A percentile compares a stretch with the other conserved stretches of the same genome.
Conservation (phyloP, 352 stramenopile genomes). For the Plasmopara halstedii region DNA sequence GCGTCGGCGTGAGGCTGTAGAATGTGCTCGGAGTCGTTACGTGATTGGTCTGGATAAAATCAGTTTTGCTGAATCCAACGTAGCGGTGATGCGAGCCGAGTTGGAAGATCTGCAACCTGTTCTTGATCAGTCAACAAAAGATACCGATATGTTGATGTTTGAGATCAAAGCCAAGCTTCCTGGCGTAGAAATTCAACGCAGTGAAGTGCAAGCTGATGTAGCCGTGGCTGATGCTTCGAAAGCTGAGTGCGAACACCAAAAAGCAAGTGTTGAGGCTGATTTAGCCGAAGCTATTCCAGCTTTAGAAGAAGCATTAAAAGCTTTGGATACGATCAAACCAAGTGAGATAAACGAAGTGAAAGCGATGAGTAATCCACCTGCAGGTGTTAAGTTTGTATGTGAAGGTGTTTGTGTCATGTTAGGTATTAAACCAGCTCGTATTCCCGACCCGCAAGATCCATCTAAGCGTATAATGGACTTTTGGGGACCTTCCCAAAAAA, state of each 20-base stretch:
- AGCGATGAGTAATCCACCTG: constrained; percentile 87
- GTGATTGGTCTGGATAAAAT: constrained; percentile 91
- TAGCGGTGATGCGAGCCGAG: constrained; percentile 92
- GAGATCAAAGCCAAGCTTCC: constrained; percentile 92
- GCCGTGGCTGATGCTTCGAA: constrained; percentile 77
- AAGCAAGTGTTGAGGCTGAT: constrained; percentile 82
- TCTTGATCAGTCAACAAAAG: constrained; percentile 85
- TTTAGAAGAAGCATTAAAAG: constrained; percentile 89
- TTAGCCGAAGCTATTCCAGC: constrained; percentile 91
- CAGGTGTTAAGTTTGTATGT: constrained; percentile 90
- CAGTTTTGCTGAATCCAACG: constrained; percentile 88
- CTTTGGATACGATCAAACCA: constrained; percentile 89
- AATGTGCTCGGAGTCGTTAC: constrained; percentile 81
- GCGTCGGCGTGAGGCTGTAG: constrained; percentile 76
- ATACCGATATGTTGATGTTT: constrained; percentile 91
- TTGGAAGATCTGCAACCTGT: constrained; percentile 92
- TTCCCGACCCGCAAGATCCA: constrained; percentile 87
- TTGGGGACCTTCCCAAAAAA: constrained; percentile 91
- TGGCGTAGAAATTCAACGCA: constrained; percentile 72
- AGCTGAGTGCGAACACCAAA: constrained; percentile 85
- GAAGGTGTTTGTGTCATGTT: constrained; percentile 94
- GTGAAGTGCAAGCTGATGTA: constrained; percentile 76
- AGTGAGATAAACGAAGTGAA: constrained; percentile 93
- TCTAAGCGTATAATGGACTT: constrained; percentile 94
- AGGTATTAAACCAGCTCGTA: constrained; percentile 87